phyloP scores from a whole-genome alignment of 2,329 filamentous ascomycete genomes.

The Colletotrichum noveboracense region DNA sequence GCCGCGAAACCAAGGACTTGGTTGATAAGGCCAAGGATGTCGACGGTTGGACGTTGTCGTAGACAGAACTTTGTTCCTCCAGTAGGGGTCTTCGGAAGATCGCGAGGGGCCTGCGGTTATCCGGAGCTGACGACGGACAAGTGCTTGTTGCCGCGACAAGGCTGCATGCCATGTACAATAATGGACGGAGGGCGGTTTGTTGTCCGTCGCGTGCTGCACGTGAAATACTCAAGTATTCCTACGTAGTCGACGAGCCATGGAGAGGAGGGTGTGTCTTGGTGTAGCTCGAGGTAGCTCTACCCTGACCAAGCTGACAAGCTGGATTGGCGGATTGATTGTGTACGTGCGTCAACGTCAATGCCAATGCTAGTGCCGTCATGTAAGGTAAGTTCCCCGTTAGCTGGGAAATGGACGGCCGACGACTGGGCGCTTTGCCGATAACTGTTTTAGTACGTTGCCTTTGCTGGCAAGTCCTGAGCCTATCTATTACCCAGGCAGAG shows the following conservation, averaged over 20 bases:
- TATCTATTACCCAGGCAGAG: background rate
- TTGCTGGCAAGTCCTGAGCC: background rate
- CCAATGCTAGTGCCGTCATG: background rate
- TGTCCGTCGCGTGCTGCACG: background rate
- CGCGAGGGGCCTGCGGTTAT: slow-evolving; percentile 4
- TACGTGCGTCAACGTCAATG: slow-evolving; percentile 14
- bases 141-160: slow-evolving; percentile 5
- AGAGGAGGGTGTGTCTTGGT: background rate
- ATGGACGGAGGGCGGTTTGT: background rate
- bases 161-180: slow-evolving; percentile 6
- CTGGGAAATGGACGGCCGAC: background rate
- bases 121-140: slow-evolving; percentile 10
- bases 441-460: background rate
- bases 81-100: slow-evolving; percentile 12
- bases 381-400: slow-evolving; percentile 1
- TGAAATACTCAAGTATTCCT: background rate
- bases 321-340: background rate
- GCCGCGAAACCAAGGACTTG: slow-evolving; percentile 14
- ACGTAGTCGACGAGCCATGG: background rate
- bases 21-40: slow-evolving; percentile 14
- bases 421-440: background rate
- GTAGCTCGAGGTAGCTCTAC: background rate
- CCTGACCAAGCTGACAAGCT: background rate
- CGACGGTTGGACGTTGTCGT: background rate
- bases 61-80: background rate